Base-by-base conservation (phyloP, 192 early-diverging fungal species). In the Phlyctochytrium planicorne region DNA sequence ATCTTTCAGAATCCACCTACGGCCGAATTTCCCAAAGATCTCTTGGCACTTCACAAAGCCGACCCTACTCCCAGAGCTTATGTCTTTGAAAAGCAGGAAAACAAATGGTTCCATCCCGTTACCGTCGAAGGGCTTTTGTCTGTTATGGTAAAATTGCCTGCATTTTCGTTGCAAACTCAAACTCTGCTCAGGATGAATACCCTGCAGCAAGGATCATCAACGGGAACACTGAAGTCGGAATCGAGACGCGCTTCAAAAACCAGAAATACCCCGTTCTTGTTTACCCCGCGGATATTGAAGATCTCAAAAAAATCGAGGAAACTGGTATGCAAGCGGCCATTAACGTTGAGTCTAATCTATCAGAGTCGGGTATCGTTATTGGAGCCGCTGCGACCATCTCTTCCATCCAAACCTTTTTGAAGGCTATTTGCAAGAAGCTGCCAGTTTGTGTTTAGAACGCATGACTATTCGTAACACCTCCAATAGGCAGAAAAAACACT, bases 191-290 rank as follows among this genome's bases (percentile, higher is more conserved):
- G 68, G 64, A 74, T 4, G 64, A 65, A 30, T 80, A 84, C 63
- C 92, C 93, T 0, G 70, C 74, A 31, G 85, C 88, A n/a, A 91
- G 91, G 77, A 76, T 95, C 40, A 78, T 93, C 25, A 83, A 86
- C 29, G 93, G 93, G 29, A 95, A 92, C 83, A 92, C 90, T 59
- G 88, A 91, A 69, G 78, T 92, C 2, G 91, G 91, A 61, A 86
- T 93, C 34, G 91, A 95, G 67, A 84, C 86, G 53, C 84, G 84
- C 63, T 86, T 94, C 74, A 92, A 93, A 78, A 79, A 82, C 59
- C 40, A 80, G 63, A 73, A 84, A 20, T 92, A 90, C 66, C 79
- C 82, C 0, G 77, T 83, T 20, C 81, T 82, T 59, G 83, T 92
- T 4, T 88, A 80, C 73, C 79, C 86, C 50, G 77, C 78, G 62